Percentiles rank a stretch among this genome's conserved stretches.
phyloP scores from a whole-genome alignment of 1,284 basidiomycete species.

The Takashimella tepidaria region DNA sequence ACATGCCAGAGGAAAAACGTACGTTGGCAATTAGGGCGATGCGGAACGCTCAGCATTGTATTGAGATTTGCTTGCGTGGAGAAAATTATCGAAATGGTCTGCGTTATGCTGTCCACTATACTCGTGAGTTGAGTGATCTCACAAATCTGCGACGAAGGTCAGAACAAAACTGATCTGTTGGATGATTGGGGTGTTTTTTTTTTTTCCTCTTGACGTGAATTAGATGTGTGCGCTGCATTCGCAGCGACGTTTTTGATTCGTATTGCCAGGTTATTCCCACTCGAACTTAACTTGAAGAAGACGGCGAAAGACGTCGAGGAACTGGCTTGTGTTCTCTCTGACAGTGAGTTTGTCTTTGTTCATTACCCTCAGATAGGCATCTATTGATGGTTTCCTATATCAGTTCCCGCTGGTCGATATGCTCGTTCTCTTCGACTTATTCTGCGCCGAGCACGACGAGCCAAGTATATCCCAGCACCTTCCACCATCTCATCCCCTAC shows the following conservation, averaged over 20 bases:
- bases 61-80: slow-evolving; percentile 45
- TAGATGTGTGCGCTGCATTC: slow-evolving; percentile 86
- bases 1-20: slow-evolving; percentile 46
- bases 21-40: slow-evolving; percentile 45
- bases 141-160: neutral
- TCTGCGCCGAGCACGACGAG: slow-evolving; percentile 69
- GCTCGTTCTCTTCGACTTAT: slow-evolving; percentile 80
- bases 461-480: slow-evolving; percentile 53
- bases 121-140: slow-evolving; percentile 55
- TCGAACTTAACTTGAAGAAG: slow-evolving; percentile 70
- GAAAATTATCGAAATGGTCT: slow-evolving; percentile 72
- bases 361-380: slow-evolving; percentile 3
- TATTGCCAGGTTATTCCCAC: slow-evolving; percentile 76
- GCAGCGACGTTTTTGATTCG: slow-evolving; percentile 82
- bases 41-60: slow-evolving; percentile 46
- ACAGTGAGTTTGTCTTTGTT: slow-evolving; percentile 56
- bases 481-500: slow-evolving; percentile 41
- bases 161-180: neutral
- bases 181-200: slow-evolving; percentile 55
- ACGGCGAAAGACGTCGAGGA: slow-evolving; percentile 73
- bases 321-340: slow-evolving; percentile 65
- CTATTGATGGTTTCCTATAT: no score
- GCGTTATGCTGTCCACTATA: slow-evolving; percentile 60
- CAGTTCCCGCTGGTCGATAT: slow-evolving; percentile 84
- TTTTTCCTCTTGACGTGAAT: slow-evolving; percentile 49